Evolutionary conservation across 2,329 filamentous ascomycete species (phyloP).

Genomic region (Penicillium janthinellum): DNA sequence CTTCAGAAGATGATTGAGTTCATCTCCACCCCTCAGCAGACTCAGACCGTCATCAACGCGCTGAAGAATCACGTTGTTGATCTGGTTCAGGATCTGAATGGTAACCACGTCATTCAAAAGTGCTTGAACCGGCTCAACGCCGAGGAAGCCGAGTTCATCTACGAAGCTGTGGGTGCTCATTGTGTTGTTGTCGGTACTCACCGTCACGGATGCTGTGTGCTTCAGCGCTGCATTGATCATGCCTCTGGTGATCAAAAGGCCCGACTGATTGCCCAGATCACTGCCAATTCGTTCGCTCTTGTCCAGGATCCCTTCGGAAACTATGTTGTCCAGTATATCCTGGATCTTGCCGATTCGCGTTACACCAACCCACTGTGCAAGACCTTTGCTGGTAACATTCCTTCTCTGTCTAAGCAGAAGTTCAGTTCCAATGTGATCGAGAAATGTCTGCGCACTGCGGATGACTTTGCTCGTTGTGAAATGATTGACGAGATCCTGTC

Average conservation of each 20-base stretch:
- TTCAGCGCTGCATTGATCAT: constrained; percentile 98
- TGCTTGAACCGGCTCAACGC: constrained; percentile 91
- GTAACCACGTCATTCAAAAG: constrained; percentile 99
- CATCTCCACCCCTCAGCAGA: constrained; percentile 82
- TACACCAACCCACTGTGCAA: constrained; percentile 89
- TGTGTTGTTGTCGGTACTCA: constrained; percentile 94
- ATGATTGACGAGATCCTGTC: constrained; percentile 81
- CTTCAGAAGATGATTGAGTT: constrained; percentile 99
- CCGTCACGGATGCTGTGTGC: constrained; percentile 94
- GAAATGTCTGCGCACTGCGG: constrained; percentile 87
- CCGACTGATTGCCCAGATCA: constrained; percentile 84
- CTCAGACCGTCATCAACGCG: constrained; percentile 82
- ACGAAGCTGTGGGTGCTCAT: constrained; percentile 83
- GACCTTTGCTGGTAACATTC: constrained; percentile 73
- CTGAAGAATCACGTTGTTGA: constrained; percentile 84
- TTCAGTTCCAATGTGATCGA: constrained; percentile 99
- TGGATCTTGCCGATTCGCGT: constrained; percentile 82
- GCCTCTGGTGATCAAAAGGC: constrained; percentile 86
- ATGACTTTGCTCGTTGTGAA: constrained; percentile 71
- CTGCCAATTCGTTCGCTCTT: constrained; percentile 79
- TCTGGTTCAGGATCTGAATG: constrained; percentile 94
- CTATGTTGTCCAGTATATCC: constrained; percentile 98
- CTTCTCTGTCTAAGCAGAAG: constrained; percentile 85
- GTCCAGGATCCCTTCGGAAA: constrained; percentile 98
- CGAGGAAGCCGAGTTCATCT: constrained; percentile 90